Percentiles rank a stretch among this genome's conserved stretches.
Conservation (phyloP, 345 rosid species). For the Camelina sativa region DNA sequence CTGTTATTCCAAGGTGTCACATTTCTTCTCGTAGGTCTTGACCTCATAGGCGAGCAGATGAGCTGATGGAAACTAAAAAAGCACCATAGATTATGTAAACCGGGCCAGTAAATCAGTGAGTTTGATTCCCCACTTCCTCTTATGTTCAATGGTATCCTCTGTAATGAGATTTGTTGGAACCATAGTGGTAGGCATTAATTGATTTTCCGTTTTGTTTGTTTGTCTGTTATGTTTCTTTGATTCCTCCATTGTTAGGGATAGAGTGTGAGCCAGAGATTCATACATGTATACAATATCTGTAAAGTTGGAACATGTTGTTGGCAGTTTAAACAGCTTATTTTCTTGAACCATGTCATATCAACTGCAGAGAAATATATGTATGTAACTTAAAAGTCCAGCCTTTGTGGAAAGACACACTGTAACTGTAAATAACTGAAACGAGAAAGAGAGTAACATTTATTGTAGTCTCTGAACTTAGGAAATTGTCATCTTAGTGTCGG, state of each 20-base stretch:
- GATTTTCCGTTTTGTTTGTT: constrained; percentile 28
- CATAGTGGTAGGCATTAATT: constrained; percentile 46
- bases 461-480: constrained; percentile 13
- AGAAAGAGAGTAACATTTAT: constrained; percentile 23
- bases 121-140: constrained; percentile 22
- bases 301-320: constrained; percentile 44
- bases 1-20: constrained; percentile 82
- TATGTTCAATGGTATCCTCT: constrained; percentile 37
- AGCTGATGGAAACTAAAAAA: constrained; percentile 42
- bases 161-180: constrained; percentile 45
- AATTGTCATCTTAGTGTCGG: constrained; percentile 35
- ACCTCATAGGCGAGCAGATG: constrained; percentile 88
- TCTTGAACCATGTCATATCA: constrained; percentile 28
- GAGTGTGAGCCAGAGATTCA: constrained; percentile 44
- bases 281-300: constrained; percentile 44
- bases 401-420: constrained; percentile 13
- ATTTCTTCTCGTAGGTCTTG: constrained; percentile 84
- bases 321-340: constrained; percentile 29
- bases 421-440: constrained; percentile 27
- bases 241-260: constrained; percentile 36
- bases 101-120: constrained; percentile 37
- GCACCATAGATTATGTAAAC: constrained; percentile 18
- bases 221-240: constrained; percentile 35
- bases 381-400: background rate
- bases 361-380: constrained; percentile 11